phyloP scores from a whole-genome alignment of 805 yeast species.

The Grigorovia transvaalensis region DNA sequence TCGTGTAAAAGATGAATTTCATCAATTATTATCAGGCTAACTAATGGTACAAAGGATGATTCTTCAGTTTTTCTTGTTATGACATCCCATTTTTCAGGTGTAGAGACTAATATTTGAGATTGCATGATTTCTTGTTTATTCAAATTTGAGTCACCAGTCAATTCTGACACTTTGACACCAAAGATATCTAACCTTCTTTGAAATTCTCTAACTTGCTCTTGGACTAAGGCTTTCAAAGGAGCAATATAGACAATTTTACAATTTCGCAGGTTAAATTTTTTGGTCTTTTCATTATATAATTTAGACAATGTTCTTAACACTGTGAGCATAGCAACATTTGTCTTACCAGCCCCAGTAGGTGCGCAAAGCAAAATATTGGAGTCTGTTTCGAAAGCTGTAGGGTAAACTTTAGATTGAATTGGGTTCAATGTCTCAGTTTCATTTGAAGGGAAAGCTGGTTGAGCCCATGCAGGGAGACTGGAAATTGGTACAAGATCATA shows the following conservation, averaged over 20 bases:
- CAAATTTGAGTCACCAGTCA: constrained; percentile 82
- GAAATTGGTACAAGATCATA: constrained; percentile 43
- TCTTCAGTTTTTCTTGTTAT: constrained; percentile 76
- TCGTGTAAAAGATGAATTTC: constrained; percentile 91
- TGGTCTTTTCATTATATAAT: constrained; percentile 36
- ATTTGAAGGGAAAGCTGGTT: constrained; percentile 54
- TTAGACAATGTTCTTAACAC: constrained; percentile 53
- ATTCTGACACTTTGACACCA: constrained; percentile 68
- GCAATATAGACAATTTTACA: constrained; percentile 84
- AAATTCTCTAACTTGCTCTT: constrained; percentile 86
- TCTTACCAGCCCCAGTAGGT: constrained; percentile 98
- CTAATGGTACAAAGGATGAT: constrained; percentile 50
- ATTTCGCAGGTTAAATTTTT: constrained; percentile 40
- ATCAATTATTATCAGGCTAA: constrained; percentile 69
- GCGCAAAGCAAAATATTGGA: constrained; percentile 80
- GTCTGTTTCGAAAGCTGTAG: constrained; percentile 64
- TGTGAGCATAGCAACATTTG: constrained; percentile 88
- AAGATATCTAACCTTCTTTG: constrained; percentile 52
- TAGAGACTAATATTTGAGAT: constrained; percentile 79
- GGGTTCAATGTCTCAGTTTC: constrained; percentile 64
- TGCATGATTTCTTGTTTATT: constrained; percentile 64
- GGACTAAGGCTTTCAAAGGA: constrained; percentile 89
- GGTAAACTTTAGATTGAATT: constrained; percentile 74
- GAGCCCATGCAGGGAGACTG: constrained; percentile 76
- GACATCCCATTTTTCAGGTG: constrained; percentile 98